Evolutionary conservation across 768 basidiomycete genomes (phyloP), one percentile per base, ranked within the genome.

Genomic region (Sporobolomyces phaffii): DNA sequence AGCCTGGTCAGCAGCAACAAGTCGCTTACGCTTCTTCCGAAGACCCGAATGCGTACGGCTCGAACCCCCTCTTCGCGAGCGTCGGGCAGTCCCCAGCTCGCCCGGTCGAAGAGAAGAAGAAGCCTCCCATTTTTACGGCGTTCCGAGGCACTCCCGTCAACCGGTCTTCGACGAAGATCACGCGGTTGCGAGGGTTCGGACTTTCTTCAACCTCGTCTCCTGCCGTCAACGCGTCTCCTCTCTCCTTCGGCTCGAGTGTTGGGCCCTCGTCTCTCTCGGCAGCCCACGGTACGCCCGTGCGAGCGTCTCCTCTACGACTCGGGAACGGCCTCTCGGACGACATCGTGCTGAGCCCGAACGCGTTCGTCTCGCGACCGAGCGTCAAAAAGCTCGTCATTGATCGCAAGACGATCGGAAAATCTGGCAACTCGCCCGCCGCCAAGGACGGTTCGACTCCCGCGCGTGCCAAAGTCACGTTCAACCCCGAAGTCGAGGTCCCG

Each of bases 21-120:
- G 65, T 69, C 18, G 77, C 82, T 0, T 80, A 94, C 59, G 88
- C 87, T 13, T 89, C 91, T 2, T 92, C 92, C 24, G 90, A 97
- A 74, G 86, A 88, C 31, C 88, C 93, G 76, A 80, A 80, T 69
- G 77, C 79, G 0, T 81, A 81, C 73, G 79, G 79, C 33, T 75
- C 75, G 63, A 79, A 78, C 66, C 76, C 78, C 7, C 76, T 81
- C 28, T 79, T 81, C 47, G 68, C 72, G 28, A 64, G 63, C 18
- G 50, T 69, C 26, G 49, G 48, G 22, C 50, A 50, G 24, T 47
- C 60, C 7, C 51, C 68, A n/a, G 60, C 38, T 24, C 57, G 60
- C n/a, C 60, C 63, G 10, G 54, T 36, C 51, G 62, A 61, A 11
- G 62, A 65, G 18, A 75, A 73, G 72, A 75, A 70, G 66, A 70